Base-by-base conservation (phyloP, 1,139 yeast genomes). In the Yamadazyma sp. region DNA sequence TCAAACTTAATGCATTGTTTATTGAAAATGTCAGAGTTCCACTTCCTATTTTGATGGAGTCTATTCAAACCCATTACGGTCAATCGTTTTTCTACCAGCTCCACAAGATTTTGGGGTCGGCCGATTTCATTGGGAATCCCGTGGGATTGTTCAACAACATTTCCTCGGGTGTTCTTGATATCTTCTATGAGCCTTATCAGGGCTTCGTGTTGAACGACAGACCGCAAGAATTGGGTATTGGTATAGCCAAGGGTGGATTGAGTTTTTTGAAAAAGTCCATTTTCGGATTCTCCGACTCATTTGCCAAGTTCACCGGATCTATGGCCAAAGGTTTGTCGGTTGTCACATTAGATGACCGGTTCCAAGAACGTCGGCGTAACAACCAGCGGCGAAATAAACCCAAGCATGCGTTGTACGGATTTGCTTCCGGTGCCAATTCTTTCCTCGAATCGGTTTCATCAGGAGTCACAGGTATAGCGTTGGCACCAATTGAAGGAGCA, bases 121-220 rank as follows among this genome's bases (percentile, higher is more conserved):
- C 98, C 0, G 98, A 94, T 61, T 79, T 94, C 51, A 68, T 94
- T 39, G 99, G 98, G 22, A 92, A 94, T 50, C 99, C 99, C 0
- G 97, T 94, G 25, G 98, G 98, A 1, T 67, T 94, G 43, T 94
- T 92, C 64, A 94, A 88, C 55, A 89, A 90, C 49, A 69, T 94
- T 42, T 84, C 96, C 41, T 88, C 97, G 0, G 98, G 99, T 35
- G 95, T 92, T 8, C 78, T 89, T 75, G 99, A 94, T 61, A 85
- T 92, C 29, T 94, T 94, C 58, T 94, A 94, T 57, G 98, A 92
- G 55, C 99, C 99, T 1, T 94, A 92, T 54, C 94, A 89, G 56
- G 99, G 99, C 0, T 87, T 88, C 51, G 79, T 92, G 38, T 78
- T 92, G 75, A 90, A 86, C 48, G 98, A 94, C 60, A 70, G 97